Evolutionary conservation across 192 early-diverging fungal genomes (phyloP), one percentile per base, ranked within the genome.

Genomic region (Chytriomyces sp.): DNA sequence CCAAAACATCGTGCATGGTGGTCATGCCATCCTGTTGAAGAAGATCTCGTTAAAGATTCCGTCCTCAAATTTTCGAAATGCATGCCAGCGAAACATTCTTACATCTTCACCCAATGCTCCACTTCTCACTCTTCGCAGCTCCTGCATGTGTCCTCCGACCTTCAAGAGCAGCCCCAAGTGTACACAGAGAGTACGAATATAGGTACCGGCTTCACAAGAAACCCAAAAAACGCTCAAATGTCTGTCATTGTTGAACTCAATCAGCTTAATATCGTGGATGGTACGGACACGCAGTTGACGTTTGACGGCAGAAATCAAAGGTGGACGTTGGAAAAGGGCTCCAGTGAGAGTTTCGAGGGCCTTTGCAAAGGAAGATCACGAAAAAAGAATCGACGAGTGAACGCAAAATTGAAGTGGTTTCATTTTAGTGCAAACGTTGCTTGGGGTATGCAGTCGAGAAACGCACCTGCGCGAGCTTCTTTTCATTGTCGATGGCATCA

Each of bases 61-160:
- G 35, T 35, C 44, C 46, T n/a, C 18, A 0, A 16, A 44, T 4
- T 50, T 20, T 11, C 13, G 9, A 48, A 45, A 45, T 45, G 11
- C 13, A 16, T n/a, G 46, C 35, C 11, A 50, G 61, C 69, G 44
- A 61, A 35, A 35, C 35, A 35, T 35, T 80, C 81, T 73, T 81
- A 90, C 89, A 81, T 93, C 91, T 85, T 99, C 97, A 6, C 92
- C 90, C 67, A 92, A 86, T 45, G 93, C 92, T 60, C 97, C 97
- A 61, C 94, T 96, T 47, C 97, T 91, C 61, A 99, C 96, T 83
- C 97, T 91, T 69, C 97, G 91, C 68, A 99, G 92, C 86, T 99
- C 97, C 88, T 97, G 95, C 97, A 99, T 99, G 80, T 99, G 97
- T 16, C 96, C 97, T 80, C 97, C 97, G 65, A 94, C 94, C 64